These are phyloP conservation scores for Parmelia sp. DNA, from an alignment of 495 filamentous ascomycete genomes.

Conservation along the genomic window DNA sequence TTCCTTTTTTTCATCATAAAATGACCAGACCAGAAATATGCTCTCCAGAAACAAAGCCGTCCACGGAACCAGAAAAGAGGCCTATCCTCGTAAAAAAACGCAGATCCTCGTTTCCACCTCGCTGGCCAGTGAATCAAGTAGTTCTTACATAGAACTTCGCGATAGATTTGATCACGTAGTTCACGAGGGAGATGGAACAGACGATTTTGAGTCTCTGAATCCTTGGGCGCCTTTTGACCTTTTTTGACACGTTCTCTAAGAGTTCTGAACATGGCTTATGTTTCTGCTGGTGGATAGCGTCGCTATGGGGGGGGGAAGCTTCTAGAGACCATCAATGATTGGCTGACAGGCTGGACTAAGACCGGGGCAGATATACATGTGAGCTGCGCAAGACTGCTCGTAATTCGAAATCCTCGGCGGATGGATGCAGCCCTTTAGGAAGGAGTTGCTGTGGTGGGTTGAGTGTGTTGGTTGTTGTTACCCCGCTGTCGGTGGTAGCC, in stretches of 20 bases:
- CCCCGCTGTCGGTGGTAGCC: too few species aligned
- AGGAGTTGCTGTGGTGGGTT: too few species aligned
- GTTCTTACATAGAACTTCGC: neutral
- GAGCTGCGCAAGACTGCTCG: too few species aligned
- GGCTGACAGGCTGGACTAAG: neutral
- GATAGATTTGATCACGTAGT: neutral
- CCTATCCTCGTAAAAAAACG: neutral
- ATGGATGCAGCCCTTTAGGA: too few species aligned
- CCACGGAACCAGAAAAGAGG: neutral
- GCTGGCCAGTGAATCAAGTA: neutral
- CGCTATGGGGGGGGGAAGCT: too few species aligned
- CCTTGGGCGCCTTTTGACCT: neutral
- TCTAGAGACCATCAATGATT: too few species aligned
- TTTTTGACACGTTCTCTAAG: neutral
- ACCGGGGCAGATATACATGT: too few species aligned
- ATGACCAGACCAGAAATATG: neutral
- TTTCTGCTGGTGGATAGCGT: neutral
- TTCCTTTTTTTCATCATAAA: neutral
- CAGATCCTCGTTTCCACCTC: neutral
- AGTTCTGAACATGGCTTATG: neutral
- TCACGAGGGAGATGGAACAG: neutral
- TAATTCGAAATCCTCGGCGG: too few species aligned
- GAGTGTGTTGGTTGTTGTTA: too few species aligned
- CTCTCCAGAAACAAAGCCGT: neutral
- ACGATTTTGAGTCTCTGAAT: neutral